phyloP scores from a whole-genome alignment of 495 filamentous ascomycete genomes.

The Tetracladium marchalianum region DNA sequence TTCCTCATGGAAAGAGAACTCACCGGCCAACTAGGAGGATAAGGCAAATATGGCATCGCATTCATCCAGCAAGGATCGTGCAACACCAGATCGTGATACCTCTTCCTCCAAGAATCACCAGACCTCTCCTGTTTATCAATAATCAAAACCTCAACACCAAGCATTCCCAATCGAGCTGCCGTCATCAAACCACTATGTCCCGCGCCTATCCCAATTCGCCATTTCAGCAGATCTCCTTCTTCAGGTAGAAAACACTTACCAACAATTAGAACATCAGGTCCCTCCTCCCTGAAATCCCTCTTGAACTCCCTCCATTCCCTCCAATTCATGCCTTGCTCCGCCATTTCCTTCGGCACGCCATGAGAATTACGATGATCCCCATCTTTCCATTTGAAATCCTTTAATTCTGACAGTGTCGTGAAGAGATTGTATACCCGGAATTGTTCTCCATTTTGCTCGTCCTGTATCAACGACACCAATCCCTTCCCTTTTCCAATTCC shows the following conservation, averaged over 20 bases:
- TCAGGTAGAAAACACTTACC: slow-evolving; percentile 24
- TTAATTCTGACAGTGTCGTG: slow-evolving; percentile 38
- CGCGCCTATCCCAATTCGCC: not conserved
- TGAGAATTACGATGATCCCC: slow-evolving; percentile 28
- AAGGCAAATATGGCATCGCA: slow-evolving; percentile 51
- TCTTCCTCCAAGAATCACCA: slow-evolving; percentile 54
- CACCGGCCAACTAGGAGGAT: slow-evolving; percentile 44
- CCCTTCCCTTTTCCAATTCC: too few species aligned
- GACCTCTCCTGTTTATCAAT: slow-evolving; percentile 48
- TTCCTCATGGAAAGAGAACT: not conserved
- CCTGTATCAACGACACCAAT: too few species aligned
- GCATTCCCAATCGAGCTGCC: slow-evolving; percentile 50
- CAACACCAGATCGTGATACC: slow-evolving; percentile 38
- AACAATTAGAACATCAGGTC: slow-evolving; percentile 47
- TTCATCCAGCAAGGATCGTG: slow-evolving; percentile 56
- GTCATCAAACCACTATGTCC: slow-evolving; percentile 38
- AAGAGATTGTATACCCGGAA: slow-evolving; percentile 46
- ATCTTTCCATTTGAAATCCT: slow-evolving; percentile 33
- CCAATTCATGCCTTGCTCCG: slow-evolving; percentile 35
- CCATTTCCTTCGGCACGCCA: slow-evolving; percentile 28
- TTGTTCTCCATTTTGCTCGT: too few species aligned
- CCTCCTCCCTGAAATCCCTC: slow-evolving; percentile 37
- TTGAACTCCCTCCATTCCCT: slow-evolving; percentile 38
- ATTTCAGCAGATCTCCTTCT: not conserved
- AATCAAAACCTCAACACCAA: slow-evolving; percentile 41